These are phyloP conservation scores for Phaeosphaeriaceae sp. DNA, from an alignment of 2,329 filamentous ascomycete genomes.

Conservation along the genomic window DNA sequence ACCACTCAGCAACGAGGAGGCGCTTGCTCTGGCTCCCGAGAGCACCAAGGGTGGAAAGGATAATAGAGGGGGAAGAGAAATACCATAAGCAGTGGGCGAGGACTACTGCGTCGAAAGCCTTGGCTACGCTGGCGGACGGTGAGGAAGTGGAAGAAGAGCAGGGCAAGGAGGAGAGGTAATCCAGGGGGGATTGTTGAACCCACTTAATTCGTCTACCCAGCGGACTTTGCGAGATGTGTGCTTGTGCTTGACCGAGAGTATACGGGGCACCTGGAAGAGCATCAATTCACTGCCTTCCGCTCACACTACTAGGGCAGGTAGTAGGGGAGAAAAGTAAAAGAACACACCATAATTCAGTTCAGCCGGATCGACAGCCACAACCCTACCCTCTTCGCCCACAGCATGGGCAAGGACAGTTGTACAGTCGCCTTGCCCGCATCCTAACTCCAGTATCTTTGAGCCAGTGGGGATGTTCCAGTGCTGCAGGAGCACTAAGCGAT, in stretches of 20 bases:
- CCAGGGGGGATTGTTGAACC: constrained; percentile 47
- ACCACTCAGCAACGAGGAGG: constrained; percentile 58
- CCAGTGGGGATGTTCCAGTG: constrained; percentile 35
- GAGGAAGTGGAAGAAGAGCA: too few relatives aligned
- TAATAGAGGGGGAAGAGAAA: constrained; percentile 51
- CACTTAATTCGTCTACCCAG: constrained; percentile 55
- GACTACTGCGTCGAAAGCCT: constrained; percentile 55
- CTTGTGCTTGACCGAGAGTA: constrained; percentile 59
- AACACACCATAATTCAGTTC: constrained; percentile 54
- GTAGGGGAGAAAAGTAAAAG: neutral
- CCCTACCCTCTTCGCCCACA: constrained; percentile 51
- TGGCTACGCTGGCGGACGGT: constrained; percentile 8
- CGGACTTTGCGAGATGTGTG: constrained; percentile 50
- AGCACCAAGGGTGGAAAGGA: constrained; percentile 47
- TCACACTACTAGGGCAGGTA: too few relatives aligned
- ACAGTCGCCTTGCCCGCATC: constrained; percentile 66
- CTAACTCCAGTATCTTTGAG: constrained; percentile 61
- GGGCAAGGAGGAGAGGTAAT: constrained; percentile 21
- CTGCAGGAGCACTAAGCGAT: constrained; percentile 29
- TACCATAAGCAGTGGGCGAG: constrained; percentile 63
- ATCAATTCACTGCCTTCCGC: too few relatives aligned
- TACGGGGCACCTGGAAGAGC: constrained; percentile 41
- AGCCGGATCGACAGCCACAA: constrained; percentile 61
- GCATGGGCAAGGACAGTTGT: constrained; percentile 61
- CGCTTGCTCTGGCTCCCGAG: constrained; percentile 42